These are phyloP conservation scores for Acer negundo DNA, from an alignment of 345 rosid species.

Conservation along the genomic window DNA sequence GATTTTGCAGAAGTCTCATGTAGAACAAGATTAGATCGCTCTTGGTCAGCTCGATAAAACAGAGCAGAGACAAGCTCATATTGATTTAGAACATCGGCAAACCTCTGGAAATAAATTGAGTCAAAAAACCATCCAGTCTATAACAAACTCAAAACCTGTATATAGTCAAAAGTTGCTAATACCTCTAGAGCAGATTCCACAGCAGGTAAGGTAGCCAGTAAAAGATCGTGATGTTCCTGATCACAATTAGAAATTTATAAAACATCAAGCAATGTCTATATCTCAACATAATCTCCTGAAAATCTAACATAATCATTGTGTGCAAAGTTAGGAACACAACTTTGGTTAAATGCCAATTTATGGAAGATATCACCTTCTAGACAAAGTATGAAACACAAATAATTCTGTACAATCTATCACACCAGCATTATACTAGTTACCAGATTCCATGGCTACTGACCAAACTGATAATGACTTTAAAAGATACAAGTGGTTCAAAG, in stretches of 20 bases:
- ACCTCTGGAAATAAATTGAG: slow-evolving; percentile 56
- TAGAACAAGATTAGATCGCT: slow-evolving; percentile 64
- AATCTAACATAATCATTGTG: neutral
- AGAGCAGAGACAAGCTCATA: slow-evolving; percentile 75
- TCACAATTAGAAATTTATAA: slow-evolving; percentile 20
- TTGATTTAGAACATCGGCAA: slow-evolving; percentile 61
- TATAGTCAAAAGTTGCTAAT: slow-evolving; percentile 23
- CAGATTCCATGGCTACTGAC: slow-evolving; percentile 4
- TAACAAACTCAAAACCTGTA: slow-evolving; percentile 14
- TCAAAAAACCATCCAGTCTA: slow-evolving; percentile 15
- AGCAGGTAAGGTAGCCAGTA: slow-evolving; percentile 73
- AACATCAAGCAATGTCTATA: slow-evolving; percentile 18
- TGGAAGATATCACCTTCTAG: slow-evolving; percentile 16
- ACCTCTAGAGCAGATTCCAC: slow-evolving; percentile 85
- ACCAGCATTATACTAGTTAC: neutral
- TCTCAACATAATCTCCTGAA: slow-evolving; percentile 14
- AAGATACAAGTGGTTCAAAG: slow-evolving; percentile 17
- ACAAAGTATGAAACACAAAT: slow-evolving; percentile 11
- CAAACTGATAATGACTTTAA: neutral
- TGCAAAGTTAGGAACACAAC: neutral
- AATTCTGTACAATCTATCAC: neutral
- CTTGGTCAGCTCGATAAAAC: slow-evolving; percentile 80
- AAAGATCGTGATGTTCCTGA: slow-evolving; percentile 93
- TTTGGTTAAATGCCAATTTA: slow-evolving; percentile 1
- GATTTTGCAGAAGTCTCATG: slow-evolving; percentile 85